Base-by-base conservation (phyloP, 2,329 filamentous ascomycete genomes). In the Coniochaeta hoffmannii region DNA sequence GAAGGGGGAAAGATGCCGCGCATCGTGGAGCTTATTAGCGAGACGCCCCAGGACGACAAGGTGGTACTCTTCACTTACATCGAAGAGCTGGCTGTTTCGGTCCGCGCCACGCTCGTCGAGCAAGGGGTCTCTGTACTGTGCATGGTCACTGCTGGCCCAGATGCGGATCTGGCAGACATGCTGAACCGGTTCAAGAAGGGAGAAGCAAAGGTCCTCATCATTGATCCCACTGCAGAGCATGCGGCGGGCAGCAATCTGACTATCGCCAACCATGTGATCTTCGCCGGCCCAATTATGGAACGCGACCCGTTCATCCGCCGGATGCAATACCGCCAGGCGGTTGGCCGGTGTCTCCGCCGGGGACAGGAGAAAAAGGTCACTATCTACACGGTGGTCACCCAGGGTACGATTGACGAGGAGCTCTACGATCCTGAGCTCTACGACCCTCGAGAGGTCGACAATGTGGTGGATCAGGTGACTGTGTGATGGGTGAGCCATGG, bases 251-350 rank as follows among this genome's bases (percentile, higher is more conserved):
- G 67, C 24, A 76, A 76, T 57, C 62, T 75, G 12, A 69, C 69
- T 11, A 64, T 68, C 22, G 73, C 73, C 1, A 75, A 72, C 55
- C 73, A 76, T 54, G 63, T 76, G 51, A 66, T 77, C 41, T 75
- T 76, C 53, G 65, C 68, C 0, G 69, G 65, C 5, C 70, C 73
- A 0, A 64, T 68, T 6, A 50, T 69, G 14, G 68, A 65, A 19
- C 58, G 59, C 5, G 62, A 69, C 50, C 64, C 67, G 53, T 62
- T 67, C 5, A 62, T 66, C 4, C 73, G 67, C 50, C 62, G 69
- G 9, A 64, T 65, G 49, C 68, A 66, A 49, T 69, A 74, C 60
- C 63, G 65, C 32, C 74, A 77, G 60, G 73, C 74, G 1, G 63
- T 62, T 50, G 74, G 73, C 0, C 65, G 74, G 1, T 70, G 65